Evolutionary conservation across 2,329 filamentous ascomycete species (phyloP), one percentile per base, ranked within the genome.

Genomic region (Diaporthe eres): DNA sequence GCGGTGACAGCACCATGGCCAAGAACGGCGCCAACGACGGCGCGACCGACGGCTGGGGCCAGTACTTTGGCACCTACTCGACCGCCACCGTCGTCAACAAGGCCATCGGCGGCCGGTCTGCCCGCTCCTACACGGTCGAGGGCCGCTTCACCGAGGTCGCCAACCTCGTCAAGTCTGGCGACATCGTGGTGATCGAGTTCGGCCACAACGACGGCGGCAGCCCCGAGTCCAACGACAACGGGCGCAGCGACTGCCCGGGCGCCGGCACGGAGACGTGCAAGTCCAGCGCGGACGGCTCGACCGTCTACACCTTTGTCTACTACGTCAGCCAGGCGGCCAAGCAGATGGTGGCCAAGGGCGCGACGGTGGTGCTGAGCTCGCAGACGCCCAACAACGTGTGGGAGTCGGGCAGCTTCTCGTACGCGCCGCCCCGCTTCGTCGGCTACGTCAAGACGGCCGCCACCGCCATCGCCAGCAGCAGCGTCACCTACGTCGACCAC

Each of bases 161-260:
- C 75, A 81, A 84, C 51, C 78, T 85, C 2, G 83, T 92, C 19
- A 77, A 87, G 78, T 74, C 85, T 4, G 90, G 89, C 75, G 92
- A 94, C 84, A 91, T 90, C 79, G 91, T 93, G 13, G 85, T 94
- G 74, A 92, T 94, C 76, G 91, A 93, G 79, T 93, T 94, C 80
- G 92, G 92, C 0, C 92, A 94, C 85, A 94, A 94, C 82, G 92
- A 94, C 80, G 92, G 91, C 58, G 91, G 91, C 8, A 87, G 87
- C 2, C 85, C 90, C 3, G 80, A 78, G 71, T 81, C 82, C 10
- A 85, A 81, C 17, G 92, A 93, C 83, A 93, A 93, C 79, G 90
- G 90, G 5, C 88, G 91, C 37, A 88, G 87, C 19, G 90, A 89
- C 78, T 93, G 92, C 78, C 82, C 81, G 0, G 90, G 90, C 28